Evolutionary conservation across 352 stramenopile genomes (phyloP).

Genomic region (Phytophthora brassicae): DNA sequence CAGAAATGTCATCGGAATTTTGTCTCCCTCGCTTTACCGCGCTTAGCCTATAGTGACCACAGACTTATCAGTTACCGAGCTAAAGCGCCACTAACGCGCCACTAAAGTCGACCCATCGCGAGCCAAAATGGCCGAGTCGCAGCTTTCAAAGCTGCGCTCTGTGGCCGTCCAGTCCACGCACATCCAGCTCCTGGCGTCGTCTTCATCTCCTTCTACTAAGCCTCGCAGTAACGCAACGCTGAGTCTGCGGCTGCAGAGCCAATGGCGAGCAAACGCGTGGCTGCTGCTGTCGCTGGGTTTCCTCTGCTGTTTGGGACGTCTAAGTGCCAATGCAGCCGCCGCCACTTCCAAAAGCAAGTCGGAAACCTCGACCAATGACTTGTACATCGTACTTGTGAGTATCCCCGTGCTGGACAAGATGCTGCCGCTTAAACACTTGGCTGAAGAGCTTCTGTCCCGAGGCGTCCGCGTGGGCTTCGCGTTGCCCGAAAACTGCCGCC

Average conservation of each 20-base stretch:
- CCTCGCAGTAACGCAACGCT: constrained; percentile 1
- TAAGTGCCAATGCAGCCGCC: not conserved
- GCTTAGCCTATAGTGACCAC: too few species aligned
- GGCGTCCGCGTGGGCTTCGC: constrained; percentile 81
- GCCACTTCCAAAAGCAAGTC: constrained; percentile 12
- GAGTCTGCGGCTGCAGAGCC: constrained; percentile 18
- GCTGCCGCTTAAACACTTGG: constrained; percentile 78
- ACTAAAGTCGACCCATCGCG: constrained; percentile 21
- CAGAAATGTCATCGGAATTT: not conserved
- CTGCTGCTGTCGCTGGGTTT: constrained; percentile 33
- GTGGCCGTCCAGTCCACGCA: constrained; percentile 54
- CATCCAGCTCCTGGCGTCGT: constrained; percentile 40
- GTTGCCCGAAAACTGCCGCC: constrained; percentile 76
- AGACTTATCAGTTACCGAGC: constrained; percentile 1
- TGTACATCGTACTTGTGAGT: constrained; percentile 84
- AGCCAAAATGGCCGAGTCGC: constrained; percentile 21
- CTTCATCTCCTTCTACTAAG: not conserved
- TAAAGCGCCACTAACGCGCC: constrained; percentile 15
- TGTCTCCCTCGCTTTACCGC: not conserved
- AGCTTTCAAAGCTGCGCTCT: constrained; percentile 42
- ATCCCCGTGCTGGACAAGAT: constrained; percentile 85
- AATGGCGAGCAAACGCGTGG: constrained; percentile 41
- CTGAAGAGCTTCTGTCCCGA: constrained; percentile 68
- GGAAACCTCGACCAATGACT: constrained; percentile 24
- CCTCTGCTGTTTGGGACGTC: constrained; percentile 20